Conservation (phyloP, 192 early-diverging fungal species). For the Polychytrium aggregatum region DNA sequence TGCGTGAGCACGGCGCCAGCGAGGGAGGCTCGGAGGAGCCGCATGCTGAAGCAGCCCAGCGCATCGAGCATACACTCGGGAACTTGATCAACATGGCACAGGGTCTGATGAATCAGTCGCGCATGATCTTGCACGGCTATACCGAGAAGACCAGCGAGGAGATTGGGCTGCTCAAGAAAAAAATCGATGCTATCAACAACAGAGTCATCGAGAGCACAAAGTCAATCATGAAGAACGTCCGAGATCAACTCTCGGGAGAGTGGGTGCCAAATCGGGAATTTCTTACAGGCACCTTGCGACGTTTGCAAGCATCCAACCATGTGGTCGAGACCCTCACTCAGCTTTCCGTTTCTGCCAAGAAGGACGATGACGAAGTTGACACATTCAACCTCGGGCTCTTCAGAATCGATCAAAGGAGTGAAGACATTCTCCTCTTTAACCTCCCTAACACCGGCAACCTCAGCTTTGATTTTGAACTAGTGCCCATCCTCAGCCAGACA, state of each 20-base stretch:
- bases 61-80: too few species aligned
- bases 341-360: conserved; percentile 10
- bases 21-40: too few species aligned
- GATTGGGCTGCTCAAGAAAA: too few species aligned
- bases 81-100: too few species aligned
- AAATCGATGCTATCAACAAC: conserved; percentile 20
- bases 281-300: conserved; percentile 22
- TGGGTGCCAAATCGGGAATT: conserved; percentile 46
- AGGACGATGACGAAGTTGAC: conserved; percentile 15
- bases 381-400: conserved; percentile 36
- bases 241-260: conserved; percentile 28
- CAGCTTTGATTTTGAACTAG: conserved; percentile 33
- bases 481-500: too few species aligned
- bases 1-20: too few species aligned
- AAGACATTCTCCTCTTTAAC: conserved; percentile 33
- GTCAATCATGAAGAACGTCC: conserved; percentile 36
- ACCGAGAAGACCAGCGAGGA: too few species aligned
- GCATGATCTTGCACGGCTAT: too few species aligned
- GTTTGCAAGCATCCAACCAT: conserved; percentile 29
- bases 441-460: conserved; percentile 45
- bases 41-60: too few species aligned
- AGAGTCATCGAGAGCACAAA: conserved; percentile 28
- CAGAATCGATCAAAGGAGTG: conserved; percentile 23
- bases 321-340: conserved; percentile 29
- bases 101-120: too few species aligned